A percentile compares a stretch with the other conserved stretches of the same genome.
phyloP scores from a whole-genome alignment of 1,139 yeast genomes.

The Yamadazyma epiphylla region DNA sequence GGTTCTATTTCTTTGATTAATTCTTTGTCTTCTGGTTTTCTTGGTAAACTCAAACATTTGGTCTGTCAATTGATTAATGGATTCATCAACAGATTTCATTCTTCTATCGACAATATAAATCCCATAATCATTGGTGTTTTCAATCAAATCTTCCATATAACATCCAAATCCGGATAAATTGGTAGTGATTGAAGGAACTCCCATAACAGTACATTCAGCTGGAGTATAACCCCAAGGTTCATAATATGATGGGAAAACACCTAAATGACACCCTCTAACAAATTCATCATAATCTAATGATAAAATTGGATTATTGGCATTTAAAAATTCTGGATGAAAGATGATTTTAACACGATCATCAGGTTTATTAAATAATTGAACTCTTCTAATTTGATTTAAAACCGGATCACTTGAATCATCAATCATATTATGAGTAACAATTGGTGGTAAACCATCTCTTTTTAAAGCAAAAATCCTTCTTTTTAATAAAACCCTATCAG shows the following conservation, averaged over 20 bases:
- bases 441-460: slow-evolving; percentile 86
- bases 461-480: slow-evolving; percentile 92
- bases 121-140: slow-evolving; percentile 92
- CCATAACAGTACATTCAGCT: slow-evolving; percentile 99
- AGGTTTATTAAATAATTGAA: slow-evolving; percentile 83
- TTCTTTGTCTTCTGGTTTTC: slow-evolving; percentile 94
- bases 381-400: slow-evolving; percentile 86
- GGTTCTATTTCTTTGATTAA: slow-evolving; percentile 95
- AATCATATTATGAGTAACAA: slow-evolving; percentile 96
- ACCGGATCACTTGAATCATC: slow-evolving; percentile 92
- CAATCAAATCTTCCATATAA: slow-evolving; percentile 96
- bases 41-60: slow-evolving; percentile 86
- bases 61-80: slow-evolving; percentile 84
- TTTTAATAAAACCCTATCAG: slow-evolving; percentile 85
- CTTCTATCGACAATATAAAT: slow-evolving; percentile 96
- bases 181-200: slow-evolving; percentile 97
- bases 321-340: slow-evolving; percentile 96
- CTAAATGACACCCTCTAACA: slow-evolving; percentile 96
- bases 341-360: slow-evolving; percentile 91
- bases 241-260: slow-evolving; percentile 97
- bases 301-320: slow-evolving; percentile 90
- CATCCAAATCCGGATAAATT: slow-evolving; percentile 97
- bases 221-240: slow-evolving; percentile 99
- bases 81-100: slow-evolving; percentile 89
- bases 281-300: slow-evolving; percentile 95